These are phyloP conservation scores for Pseudovirgaria hyperparasitica DNA, from an alignment of 2,329 filamentous ascomycete genomes.

Conservation along the genomic window DNA sequence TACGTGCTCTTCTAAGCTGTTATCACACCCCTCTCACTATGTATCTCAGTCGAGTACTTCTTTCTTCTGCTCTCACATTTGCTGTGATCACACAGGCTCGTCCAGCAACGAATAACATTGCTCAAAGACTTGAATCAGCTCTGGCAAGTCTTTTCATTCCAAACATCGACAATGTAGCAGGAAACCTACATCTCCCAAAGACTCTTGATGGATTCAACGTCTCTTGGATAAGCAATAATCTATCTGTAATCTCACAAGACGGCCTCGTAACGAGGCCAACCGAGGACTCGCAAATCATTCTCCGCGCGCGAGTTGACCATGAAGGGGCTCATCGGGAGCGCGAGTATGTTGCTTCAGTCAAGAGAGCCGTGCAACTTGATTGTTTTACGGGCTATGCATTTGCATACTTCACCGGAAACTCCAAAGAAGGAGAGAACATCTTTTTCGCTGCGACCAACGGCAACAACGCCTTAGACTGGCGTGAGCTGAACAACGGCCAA, in stretches of 20 bases:
- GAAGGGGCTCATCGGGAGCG: slow-evolving; percentile 12
- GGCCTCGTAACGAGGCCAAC: slow-evolving; percentile 25
- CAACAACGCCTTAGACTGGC: slow-evolving; percentile 40
- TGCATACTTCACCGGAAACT: slow-evolving; percentile 38
- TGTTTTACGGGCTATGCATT: slow-evolving; percentile 37
- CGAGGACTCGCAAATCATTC: slow-evolving; percentile 14
- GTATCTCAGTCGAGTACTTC: no score
- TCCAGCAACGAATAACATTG: no score
- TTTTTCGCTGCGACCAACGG: slow-evolving; percentile 39
- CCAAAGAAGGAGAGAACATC: slow-evolving; percentile 37
- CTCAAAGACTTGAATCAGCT: slow-evolving; percentile 6
- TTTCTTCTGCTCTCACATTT: no score
- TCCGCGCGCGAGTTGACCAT: slow-evolving; percentile 23
- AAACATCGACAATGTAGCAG: slow-evolving; percentile 26
- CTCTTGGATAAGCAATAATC: slow-evolving; percentile 25
- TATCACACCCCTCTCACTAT: no score
- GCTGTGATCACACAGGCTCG: no score
- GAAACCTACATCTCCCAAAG: slow-evolving; percentile 25
- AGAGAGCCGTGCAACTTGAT: slow-evolving; percentile 18
- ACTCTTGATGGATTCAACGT: slow-evolving; percentile 17
- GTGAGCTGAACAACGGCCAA: slow-evolving; percentile 35
- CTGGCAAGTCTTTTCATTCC: slow-evolving; percentile 9
- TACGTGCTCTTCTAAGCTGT: no score
- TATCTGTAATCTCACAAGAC: slow-evolving; percentile 20
- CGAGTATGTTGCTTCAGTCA: slow-evolving; percentile 22